Percentiles rank a stretch among this genome's conserved stretches.
phyloP scores from a whole-genome alignment of 352 stramenopile genomes.

The Phytophthora fragariae region DNA sequence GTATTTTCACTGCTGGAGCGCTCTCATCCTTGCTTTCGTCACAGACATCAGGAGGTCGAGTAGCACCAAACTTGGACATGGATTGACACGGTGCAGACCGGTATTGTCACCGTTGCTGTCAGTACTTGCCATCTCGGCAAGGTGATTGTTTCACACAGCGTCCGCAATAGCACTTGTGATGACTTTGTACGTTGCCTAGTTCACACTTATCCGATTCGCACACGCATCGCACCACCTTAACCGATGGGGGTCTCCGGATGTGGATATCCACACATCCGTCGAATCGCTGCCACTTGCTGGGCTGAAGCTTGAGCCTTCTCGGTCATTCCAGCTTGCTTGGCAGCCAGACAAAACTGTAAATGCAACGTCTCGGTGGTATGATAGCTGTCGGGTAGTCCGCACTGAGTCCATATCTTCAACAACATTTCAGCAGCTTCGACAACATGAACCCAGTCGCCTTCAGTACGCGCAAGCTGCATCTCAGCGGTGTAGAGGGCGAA shows the following conservation, averaged over 20 bases:
- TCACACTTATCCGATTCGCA: too few species aligned
- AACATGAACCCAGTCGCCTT: slow-evolving; percentile 39
- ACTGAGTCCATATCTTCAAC: slow-evolving; percentile 44
- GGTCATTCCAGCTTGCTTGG: slow-evolving; percentile 32
- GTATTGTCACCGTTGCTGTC: slow-evolving; percentile 7
- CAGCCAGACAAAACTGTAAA: slow-evolving; percentile 55
- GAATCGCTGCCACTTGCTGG: slow-evolving; percentile 30
- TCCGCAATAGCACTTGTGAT: neutral
- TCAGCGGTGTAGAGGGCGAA: slow-evolving; percentile 57
- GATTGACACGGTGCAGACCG: slow-evolving; percentile 34
- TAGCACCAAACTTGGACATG: slow-evolving; percentile 23
- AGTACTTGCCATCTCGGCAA: slow-evolving; percentile 3
- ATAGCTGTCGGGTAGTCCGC: slow-evolving; percentile 41
- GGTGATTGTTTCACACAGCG: slow-evolving; percentile 7
- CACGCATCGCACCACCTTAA: neutral
- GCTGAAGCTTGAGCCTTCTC: slow-evolving; percentile 23
- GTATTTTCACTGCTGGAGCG: slow-evolving; percentile 9
- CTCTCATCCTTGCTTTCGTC: neutral
- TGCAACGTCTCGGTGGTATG: slow-evolving; percentile 61
- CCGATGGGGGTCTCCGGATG: slow-evolving; percentile 20
- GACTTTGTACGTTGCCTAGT: too few species aligned
- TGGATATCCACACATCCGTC: slow-evolving; percentile 43
- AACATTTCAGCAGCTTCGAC: slow-evolving; percentile 41
- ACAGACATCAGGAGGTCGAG: slow-evolving; percentile 24
- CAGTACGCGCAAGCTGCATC: slow-evolving; percentile 43